Conservation (phyloP, 2,329 filamentous ascomycete genomes). For the Orbilia quercus region DNA sequence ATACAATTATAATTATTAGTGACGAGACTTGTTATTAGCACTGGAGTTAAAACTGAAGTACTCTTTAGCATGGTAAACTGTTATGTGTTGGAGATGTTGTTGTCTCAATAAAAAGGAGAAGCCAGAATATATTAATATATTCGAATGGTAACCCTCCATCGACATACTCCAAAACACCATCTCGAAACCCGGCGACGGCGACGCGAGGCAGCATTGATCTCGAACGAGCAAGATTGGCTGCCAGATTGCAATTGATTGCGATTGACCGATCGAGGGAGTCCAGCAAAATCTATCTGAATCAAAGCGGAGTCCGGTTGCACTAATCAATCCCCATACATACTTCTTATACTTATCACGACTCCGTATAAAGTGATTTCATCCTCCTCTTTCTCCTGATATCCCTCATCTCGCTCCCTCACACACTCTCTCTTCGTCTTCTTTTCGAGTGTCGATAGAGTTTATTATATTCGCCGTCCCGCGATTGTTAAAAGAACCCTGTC, state of each 20-base stretch:
- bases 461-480: background rate
- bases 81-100: too few species aligned
- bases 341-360: constrained; percentile 13
- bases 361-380: background rate
- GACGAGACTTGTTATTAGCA: too few species aligned
- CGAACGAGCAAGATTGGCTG: constrained; percentile 15
- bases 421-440: background rate
- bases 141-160: too few species aligned
- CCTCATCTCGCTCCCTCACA: background rate
- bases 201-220: constrained; percentile 20
- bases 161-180: background rate
- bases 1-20: too few species aligned
- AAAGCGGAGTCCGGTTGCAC: constrained; percentile 43
- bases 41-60: constrained; percentile 24
- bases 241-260: constrained; percentile 7
- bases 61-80: constrained; percentile 5
- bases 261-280: background rate
- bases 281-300: constrained; percentile 56
- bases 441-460: background rate
- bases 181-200: constrained; percentile 20
- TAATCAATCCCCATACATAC: constrained; percentile 9
- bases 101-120: too few species aligned
- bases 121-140: too few species aligned
- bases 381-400: constrained; percentile 23
- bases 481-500: constrained; percentile 29